Base-by-base conservation (phyloP, 768 basidiomycete genomes). In the Cyclocybe aegerita region DNA sequence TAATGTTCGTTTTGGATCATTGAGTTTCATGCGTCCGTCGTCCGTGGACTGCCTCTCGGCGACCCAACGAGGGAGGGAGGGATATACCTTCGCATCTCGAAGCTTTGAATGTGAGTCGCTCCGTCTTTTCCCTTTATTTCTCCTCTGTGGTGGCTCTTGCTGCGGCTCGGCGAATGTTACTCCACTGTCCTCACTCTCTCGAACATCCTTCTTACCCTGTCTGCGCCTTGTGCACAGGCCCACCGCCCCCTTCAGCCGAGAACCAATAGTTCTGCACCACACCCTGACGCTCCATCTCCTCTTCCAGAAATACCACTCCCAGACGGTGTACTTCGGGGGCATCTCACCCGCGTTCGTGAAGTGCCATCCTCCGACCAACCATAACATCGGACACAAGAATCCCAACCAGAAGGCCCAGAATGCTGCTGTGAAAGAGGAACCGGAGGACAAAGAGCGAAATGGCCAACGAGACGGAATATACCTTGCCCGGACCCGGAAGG, bases 291-390 rank as follows among this genome's bases (percentile, higher is more conserved):
- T 56, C 63, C 63, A 64, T 10, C 52, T 56, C 53, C 69, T 72
- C 63, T 62, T 70, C 72, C 71, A 70, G 64, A 73, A 71, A 51
- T 73, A 80, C 63, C 72, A 77, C 56, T 78, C 76, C 74, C 69
- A 77, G 49, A 77, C 63, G 29, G 70, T 72, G 38, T 70, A 63
- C 49, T 66, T 67, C 7, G 73, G 70, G n/a, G 75, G 75, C 55
- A 73, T 68, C 55, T 78, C 77, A 7, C 78, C 77, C 39, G 69
- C 65, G 54, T 72, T 61, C 7, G 77, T 78, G 48, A 82, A 69
- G 50, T 86, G 78, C 88, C 88, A 90, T 4, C 88, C 88, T 0
- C 87, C 88, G 10, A 89, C 73, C 39, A 90, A 75, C 88, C 88
- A 90, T 46, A 88, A 77, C 65, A 85, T 80, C 0, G 88, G 88